Conservation (phyloP, 2,329 filamentous ascomycete genomes). For the Cladophialophora psammophila region DNA sequence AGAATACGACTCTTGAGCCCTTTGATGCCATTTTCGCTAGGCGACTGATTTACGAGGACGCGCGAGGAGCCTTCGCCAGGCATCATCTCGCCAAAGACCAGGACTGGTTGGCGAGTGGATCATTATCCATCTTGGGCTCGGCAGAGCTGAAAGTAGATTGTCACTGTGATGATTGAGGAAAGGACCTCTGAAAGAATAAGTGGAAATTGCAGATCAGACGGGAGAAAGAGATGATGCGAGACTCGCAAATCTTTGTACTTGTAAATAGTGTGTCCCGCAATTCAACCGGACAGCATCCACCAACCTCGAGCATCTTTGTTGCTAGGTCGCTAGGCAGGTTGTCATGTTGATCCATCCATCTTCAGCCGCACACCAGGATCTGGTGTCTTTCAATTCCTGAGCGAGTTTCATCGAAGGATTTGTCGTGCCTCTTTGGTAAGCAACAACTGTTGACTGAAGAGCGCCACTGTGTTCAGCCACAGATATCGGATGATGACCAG, state of each 20-base stretch:
- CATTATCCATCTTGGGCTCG: not conserved
- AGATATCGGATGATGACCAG: not conserved
- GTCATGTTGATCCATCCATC: not conserved
- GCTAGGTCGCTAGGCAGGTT: too few species aligned
- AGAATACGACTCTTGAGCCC: too few species aligned
- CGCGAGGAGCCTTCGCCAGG: not conserved
- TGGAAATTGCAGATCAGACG: not conserved
- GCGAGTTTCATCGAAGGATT: not conserved
- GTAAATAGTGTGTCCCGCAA: not conserved
- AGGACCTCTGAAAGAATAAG: not conserved
- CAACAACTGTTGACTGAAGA: not conserved
- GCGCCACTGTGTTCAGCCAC: constrained; percentile 16
- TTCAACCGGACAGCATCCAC: not conserved
- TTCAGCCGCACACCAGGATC: constrained; percentile 1
- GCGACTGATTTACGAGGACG: not conserved
- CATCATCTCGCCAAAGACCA: not conserved
- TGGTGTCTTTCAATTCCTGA: not conserved
- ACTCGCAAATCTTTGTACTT: not conserved
- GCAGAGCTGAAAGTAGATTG: not conserved
- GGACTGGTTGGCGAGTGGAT: constrained; percentile 3
- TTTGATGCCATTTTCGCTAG: not conserved
- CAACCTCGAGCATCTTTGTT: too few species aligned
- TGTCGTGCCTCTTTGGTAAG: not conserved
- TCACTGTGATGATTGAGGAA: not conserved
- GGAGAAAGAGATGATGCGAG: not conserved